Conservation (phyloP, 257 asterid species). For the Capsicum pubescens region DNA sequence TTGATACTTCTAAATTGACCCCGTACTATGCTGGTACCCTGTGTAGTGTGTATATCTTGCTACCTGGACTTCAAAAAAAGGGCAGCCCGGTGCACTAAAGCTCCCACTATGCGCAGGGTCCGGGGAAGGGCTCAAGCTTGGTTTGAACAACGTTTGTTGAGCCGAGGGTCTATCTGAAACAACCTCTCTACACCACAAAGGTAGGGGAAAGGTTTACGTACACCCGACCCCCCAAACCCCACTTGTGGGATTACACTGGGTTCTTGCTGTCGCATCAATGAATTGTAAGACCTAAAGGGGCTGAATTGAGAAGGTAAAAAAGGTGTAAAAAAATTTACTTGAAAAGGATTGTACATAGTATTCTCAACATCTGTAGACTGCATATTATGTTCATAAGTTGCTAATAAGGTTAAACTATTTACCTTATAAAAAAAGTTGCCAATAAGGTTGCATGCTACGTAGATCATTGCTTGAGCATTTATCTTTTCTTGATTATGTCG, state of each 20-base stretch:
- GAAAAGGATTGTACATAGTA: not conserved
- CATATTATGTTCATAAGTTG: conserved; percentile 2
- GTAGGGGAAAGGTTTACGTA: no score
- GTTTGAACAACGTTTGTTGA: no score
- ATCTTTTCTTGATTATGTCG: not conserved
- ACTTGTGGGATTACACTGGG: not conserved
- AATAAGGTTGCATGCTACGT: not conserved
- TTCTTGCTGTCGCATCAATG: not conserved
- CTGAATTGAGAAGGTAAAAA: not conserved
- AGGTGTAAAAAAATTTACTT: not conserved
- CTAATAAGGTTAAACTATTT: not conserved
- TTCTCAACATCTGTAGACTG: not conserved
- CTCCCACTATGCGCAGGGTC: no score
- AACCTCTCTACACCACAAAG: no score
- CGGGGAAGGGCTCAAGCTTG: no score
- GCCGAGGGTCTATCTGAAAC: no score
- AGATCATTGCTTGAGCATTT: conserved; percentile 3
- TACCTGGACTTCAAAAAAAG: not conserved
- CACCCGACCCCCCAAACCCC: no score
- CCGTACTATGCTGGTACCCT: not conserved
- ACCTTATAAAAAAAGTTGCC: not conserved
- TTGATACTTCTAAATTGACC: not conserved
- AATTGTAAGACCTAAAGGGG: conserved; percentile 9
- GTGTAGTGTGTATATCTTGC: conserved; percentile 11
- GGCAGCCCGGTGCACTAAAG: no score